Conservation (phyloP, 176 grass and related monocot species). For the Raddia guianensis region DNA sequence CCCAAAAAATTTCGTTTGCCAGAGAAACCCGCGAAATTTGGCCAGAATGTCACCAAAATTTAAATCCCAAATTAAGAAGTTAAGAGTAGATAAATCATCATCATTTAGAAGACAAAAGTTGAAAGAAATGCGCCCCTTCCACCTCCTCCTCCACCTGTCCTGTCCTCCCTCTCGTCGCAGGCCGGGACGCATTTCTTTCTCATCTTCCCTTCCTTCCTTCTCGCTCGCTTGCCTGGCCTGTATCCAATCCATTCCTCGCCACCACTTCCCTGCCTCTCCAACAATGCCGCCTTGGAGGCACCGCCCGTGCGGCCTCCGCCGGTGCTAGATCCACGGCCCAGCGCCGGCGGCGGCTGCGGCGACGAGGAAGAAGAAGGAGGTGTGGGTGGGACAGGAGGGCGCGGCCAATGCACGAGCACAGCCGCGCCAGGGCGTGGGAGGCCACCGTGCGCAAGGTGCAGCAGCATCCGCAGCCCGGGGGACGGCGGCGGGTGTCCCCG, state of each 20-base stretch:
- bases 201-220: constrained; percentile 35
- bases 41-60: too few species aligned
- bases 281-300: constrained; percentile 52
- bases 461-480: constrained; percentile 48
- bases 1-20: too few species aligned
- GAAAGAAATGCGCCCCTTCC: background rate
- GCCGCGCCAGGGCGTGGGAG: constrained; percentile 62
- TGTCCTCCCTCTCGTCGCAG: background rate
- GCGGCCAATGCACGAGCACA: constrained; percentile 62
- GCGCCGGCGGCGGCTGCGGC: background rate
- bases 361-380: background rate
- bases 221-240: constrained; percentile 50
- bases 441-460: constrained; percentile 53
- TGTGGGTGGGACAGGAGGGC: constrained; percentile 29
- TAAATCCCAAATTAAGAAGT: too few species aligned
- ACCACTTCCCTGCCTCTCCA: background rate
- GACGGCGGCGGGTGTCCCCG: constrained; percentile 51
- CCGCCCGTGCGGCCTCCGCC: constrained; percentile 15
- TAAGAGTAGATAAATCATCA: too few species aligned
- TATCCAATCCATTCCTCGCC: constrained; percentile 12
- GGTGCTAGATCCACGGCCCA: constrained; percentile 42
- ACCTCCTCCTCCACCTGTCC: background rate
- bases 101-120: background rate
- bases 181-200: constrained; percentile 44
- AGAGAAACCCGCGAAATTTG: too few species aligned